phyloP scores from a whole-genome alignment of 192 early-diverging fungal species.

The Fimicolochytrium jonesii region DNA sequence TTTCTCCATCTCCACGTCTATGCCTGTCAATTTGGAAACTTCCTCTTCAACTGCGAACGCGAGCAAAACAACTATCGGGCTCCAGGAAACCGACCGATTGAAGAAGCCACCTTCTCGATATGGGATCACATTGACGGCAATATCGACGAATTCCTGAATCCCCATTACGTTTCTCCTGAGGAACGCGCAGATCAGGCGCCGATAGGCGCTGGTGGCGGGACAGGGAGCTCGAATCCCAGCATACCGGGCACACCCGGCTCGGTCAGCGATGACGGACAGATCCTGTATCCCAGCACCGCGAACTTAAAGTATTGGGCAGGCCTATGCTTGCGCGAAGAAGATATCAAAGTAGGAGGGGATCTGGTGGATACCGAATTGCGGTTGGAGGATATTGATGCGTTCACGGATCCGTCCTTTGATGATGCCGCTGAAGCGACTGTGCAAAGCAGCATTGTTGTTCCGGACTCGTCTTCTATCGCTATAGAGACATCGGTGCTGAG shows the following conservation, averaged over 20 bases:
- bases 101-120: conserved; percentile 55
- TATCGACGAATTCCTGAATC: conserved; percentile 54
- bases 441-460: neutral
- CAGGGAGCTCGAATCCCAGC: neutral
- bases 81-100: neutral
- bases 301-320: conserved; percentile 68
- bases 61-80: conserved; percentile 53
- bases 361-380: neutral
- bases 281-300: conserved; percentile 62
- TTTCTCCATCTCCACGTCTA: conserved; percentile 83
- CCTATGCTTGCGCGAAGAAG: conserved; percentile 15
- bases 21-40: conserved; percentile 91
- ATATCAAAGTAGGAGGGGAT: neutral
- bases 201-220: neutral
- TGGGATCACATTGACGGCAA: conserved; percentile 74
- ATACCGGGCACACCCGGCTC: conserved; percentile 12
- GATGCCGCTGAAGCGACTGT: neutral
- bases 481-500: neutral
- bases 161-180: conserved; percentile 52
- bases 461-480: neutral
- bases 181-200: conserved; percentile 16
- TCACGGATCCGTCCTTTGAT: neutral
- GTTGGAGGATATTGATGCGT: neutral
- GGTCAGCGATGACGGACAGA: conserved; percentile 43
- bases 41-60: conserved; percentile 84